These are phyloP conservation scores for Auriscalpium vulgare DNA, from an alignment of 768 basidiomycete genomes.

Conservation along the genomic window DNA sequence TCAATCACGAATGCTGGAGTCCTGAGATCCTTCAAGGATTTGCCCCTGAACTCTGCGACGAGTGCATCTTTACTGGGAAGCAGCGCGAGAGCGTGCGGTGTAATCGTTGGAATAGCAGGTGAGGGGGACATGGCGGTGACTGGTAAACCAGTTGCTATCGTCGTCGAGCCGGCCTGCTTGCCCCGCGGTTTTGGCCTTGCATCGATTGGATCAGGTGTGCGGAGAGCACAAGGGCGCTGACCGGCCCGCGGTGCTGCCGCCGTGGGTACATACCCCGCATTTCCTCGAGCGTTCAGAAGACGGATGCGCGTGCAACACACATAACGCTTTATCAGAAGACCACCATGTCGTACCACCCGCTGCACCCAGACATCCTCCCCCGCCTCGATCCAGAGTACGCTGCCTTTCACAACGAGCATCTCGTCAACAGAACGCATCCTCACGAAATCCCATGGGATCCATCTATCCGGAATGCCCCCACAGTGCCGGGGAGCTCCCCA, in stretches of 20 bases:
- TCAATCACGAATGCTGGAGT: conserved; percentile 80
- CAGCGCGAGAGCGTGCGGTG: conserved; percentile 31
- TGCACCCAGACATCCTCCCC: conserved; percentile 53
- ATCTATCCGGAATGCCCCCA: conserved; percentile 39
- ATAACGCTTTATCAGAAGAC: no score
- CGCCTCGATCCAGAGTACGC: conserved; percentile 62
- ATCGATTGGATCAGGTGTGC: no score
- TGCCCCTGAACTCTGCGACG: conserved; percentile 48
- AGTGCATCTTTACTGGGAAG: conserved; percentile 43
- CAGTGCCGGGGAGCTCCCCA: conserved; percentile 49
- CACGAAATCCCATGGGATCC: conserved; percentile 61
- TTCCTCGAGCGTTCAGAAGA: not conserved
- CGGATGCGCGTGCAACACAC: conserved; percentile 17
- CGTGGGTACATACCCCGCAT: not conserved
- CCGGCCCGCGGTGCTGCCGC: no score
- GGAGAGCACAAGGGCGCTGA: no score
- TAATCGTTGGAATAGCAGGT: conserved; percentile 36
- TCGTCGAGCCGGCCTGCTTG: not conserved
- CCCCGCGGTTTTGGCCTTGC: no score
- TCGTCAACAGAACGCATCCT: conserved; percentile 38
- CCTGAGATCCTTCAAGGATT: conserved; percentile 45
- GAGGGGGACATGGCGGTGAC: conserved; percentile 5
- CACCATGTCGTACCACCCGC: conserved; percentile 27
- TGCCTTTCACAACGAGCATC: conserved; percentile 45
- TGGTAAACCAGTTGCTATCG: not conserved